Evolutionary conservation across 306 rosid genomes (phyloP).

Genomic region (Prunus salicina): DNA sequence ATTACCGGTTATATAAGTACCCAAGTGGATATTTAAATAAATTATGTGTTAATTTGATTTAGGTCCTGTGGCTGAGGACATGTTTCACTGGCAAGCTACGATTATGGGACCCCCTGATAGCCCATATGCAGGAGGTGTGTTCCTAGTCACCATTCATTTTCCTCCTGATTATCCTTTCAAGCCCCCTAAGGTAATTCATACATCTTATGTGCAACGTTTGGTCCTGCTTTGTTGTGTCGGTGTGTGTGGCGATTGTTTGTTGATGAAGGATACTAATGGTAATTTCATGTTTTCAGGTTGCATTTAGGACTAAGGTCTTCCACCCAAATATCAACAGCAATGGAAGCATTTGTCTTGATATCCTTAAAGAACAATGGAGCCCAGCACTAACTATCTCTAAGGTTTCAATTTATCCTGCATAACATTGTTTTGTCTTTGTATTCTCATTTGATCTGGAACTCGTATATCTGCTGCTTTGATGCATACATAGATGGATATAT

Average conservation of each 20-base stretch:
- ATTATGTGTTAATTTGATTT: background rate
- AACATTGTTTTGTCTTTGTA: background rate
- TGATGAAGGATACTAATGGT: background rate
- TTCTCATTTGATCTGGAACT: background rate
- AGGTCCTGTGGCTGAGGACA: conserved; percentile 79
- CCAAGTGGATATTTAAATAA: background rate
- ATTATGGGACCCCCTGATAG: conserved; percentile 77
- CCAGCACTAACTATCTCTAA: conserved; percentile 73
- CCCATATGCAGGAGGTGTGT: conserved; percentile 74
- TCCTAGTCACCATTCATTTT: conserved; percentile 59
- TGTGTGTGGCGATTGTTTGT: background rate
- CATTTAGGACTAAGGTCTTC: conserved; percentile 76
- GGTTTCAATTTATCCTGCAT: conserved; percentile 26
- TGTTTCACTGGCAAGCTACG: conserved; percentile 78
- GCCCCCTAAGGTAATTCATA: conserved; percentile 62
- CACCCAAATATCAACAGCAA: conserved; percentile 74
- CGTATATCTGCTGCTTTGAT: background rate
- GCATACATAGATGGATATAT: background rate
- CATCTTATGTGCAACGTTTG: background rate
- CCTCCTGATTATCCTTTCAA: conserved; percentile 78
- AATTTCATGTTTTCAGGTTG: conserved; percentile 38
- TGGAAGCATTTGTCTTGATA: conserved; percentile 74
- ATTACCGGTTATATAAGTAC: background rate
- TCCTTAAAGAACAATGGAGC: conserved; percentile 77
- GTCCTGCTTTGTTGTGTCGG: background rate